Evolutionary conservation across 2,329 filamentous ascomycete genomes (phyloP), one percentile per base, ranked within the genome.

Genomic region (Arthroderma sp.): DNA sequence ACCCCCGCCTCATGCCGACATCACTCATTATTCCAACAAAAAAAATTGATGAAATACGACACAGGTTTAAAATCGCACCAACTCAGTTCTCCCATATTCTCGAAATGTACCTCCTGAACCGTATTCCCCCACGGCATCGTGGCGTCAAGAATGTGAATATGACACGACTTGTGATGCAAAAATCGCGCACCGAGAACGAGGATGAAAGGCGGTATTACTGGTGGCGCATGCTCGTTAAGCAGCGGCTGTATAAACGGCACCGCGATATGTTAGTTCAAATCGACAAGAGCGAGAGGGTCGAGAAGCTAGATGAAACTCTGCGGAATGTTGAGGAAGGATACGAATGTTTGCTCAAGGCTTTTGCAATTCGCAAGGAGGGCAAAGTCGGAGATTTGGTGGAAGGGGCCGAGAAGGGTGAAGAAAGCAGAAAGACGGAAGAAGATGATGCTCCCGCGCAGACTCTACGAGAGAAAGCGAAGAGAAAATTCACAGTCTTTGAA

Each of bases 151-250:
- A 71, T 57, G 55, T 71, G 63, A 64, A 77, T 61, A 52, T 72
- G 60, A 56, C 77, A 58, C 62, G 72, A 60, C 49, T 77, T 55
- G 55, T 66, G 32, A 67, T 68, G 43, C 68, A 68, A 49, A 68
- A 68, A 44, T 60, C 60, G 29, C 62, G 62, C 27, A 58, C 70
- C 1, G 64, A 66, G 2, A 70, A 79, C 48, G 66, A 69, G 37
- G 66, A 75, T 49, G 78, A 82, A 53, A 64, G 73, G 8, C 66
- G 68, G 30, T 82, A 78, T 60, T 81, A 77, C 59, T 79, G 78
- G 64, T 82, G 78, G 78, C 69, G 78, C 4, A 63, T 80, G 52
- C 69, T 79, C 29, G 68, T 75, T 32, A 82, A 82, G 58, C 73
- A 80, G 51, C 68, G 78, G 11, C 68, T 82, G 10, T 79, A 74